A percentile compares a stretch with the other conserved stretches of the same genome.
Evolutionary conservation across 139 green algal species (phyloP).

Genomic region (Coelastrella sp.): DNA sequence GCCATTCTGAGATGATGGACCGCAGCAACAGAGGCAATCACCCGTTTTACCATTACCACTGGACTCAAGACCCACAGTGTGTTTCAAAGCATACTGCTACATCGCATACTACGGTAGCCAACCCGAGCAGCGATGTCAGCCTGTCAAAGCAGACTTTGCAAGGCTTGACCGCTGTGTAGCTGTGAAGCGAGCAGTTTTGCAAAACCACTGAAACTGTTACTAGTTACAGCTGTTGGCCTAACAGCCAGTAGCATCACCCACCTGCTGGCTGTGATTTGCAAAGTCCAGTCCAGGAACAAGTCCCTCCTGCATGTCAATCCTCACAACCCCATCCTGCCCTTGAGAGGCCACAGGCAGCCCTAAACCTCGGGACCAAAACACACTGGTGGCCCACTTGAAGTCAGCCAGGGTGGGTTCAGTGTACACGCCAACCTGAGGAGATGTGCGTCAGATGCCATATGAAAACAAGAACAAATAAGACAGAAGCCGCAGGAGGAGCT

Average conservation of each 20-base stretch:
- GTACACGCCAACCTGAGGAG: constrained; percentile 25
- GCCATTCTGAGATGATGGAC: no score
- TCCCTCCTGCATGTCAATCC: constrained; percentile 74
- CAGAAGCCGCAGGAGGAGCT: no score
- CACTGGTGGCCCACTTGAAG: constrained; percentile 77
- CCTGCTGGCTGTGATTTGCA: constrained; percentile 78
- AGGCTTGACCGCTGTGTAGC: no score
- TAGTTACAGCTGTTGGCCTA: background rate
- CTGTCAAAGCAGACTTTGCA: no score
- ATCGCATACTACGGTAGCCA: no score
- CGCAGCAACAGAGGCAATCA: no score
- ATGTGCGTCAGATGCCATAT: background rate
- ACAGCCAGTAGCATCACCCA: constrained; percentile 22
- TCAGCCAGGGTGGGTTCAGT: constrained; percentile 66
- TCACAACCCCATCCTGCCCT: background rate
- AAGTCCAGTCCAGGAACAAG: constrained; percentile 92
- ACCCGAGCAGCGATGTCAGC: no score
- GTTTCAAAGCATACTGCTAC: no score
- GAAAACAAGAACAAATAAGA: no score
- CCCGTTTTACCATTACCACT: no score
- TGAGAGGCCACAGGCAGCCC: constrained; percentile 57
- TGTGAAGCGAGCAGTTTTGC: no score
- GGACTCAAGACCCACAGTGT: no score
- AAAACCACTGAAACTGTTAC: background rate
- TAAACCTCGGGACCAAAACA: constrained; percentile 68